Percentiles rank a stretch among this genome's conserved stretches.
Conservation (phyloP, 257 asterid species). For the Salvia miltiorrhiza region DNA sequence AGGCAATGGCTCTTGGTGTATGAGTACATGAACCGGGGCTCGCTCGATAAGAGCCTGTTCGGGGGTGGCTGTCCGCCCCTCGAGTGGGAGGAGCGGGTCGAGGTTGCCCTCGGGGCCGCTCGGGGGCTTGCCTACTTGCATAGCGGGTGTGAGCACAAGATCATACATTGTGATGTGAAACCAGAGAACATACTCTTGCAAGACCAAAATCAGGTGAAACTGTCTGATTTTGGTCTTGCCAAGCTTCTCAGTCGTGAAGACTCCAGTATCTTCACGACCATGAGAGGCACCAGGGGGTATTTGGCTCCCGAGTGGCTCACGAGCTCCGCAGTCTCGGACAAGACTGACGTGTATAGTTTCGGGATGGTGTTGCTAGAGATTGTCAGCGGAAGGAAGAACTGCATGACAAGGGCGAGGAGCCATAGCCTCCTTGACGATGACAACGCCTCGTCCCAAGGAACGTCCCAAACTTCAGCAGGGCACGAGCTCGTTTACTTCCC, state of each 20-base stretch:
- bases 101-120: slow-evolving; percentile 66
- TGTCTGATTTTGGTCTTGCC: slow-evolving; percentile 80
- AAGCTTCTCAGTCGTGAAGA: slow-evolving; percentile 60
- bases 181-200: slow-evolving; percentile 79
- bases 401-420: slow-evolving; percentile 29
- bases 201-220: slow-evolving; percentile 52
- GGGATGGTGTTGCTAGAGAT: slow-evolving; percentile 77
- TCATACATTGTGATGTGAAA: slow-evolving; percentile 75
- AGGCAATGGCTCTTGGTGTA: slow-evolving; percentile 59
- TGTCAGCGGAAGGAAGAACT: slow-evolving; percentile 72
- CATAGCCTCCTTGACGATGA: slow-evolving; percentile 34
- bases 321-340: slow-evolving; percentile 65
- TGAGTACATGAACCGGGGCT: slow-evolving; percentile 75
- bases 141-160: slow-evolving; percentile 63
- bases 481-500: slow-evolving; percentile 54
- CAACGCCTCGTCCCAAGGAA: slow-evolving; percentile 13
- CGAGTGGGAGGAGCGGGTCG: slow-evolving; percentile 66
- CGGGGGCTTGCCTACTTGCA: slow-evolving; percentile 76
- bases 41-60: slow-evolving; percentile 62
- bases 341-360: slow-evolving; percentile 71
- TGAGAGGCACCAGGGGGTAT: slow-evolving; percentile 87
- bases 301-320: slow-evolving; percentile 90
- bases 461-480: slow-evolving; percentile 11
- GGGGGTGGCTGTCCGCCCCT: slow-evolving; percentile 55
- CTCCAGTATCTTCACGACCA: slow-evolving; percentile 59